Evolutionary conservation across 208 protist species (phyloP).

Genomic region (Trypanosoma conorhini): DNA sequence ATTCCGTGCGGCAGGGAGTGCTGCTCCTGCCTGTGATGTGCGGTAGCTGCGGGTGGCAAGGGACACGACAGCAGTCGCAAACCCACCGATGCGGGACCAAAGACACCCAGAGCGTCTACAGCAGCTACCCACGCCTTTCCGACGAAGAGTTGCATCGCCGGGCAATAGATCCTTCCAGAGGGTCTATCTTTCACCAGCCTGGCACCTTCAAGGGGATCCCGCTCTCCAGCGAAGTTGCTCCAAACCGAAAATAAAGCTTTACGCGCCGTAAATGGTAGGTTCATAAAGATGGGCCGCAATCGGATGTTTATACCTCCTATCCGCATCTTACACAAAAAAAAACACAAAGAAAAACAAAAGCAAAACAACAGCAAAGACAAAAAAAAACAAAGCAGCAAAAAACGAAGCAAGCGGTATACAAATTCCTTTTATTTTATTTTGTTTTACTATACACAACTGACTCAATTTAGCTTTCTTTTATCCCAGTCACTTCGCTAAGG

Average conservation of each 20-base stretch:
- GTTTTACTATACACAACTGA: no score
- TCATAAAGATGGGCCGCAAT: no score
- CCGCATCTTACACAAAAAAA: no score
- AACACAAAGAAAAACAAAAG: no score
- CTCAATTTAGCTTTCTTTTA: no score
- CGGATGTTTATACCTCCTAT: no score
- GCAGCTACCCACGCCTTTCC: constrained; percentile 38
- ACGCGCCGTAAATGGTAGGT: background rate
- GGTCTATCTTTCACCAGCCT: constrained; percentile 22
- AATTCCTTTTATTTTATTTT: no score
- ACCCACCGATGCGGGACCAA: constrained; percentile 52
- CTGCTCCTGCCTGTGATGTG: constrained; percentile 59
- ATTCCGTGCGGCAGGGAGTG: constrained; percentile 35
- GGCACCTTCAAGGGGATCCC: constrained; percentile 22
- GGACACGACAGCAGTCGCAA: constrained; percentile 47
- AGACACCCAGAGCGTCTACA: constrained; percentile 53
- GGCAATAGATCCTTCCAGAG: constrained; percentile 20
- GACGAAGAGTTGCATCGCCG: constrained; percentile 39
- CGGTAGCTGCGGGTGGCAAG: constrained; percentile 73
- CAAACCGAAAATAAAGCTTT: background rate
- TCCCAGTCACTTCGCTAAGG: no score
- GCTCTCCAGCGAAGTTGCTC: background rate
- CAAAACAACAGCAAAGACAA: no score
- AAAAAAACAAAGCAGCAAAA: no score
- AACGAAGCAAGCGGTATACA: no score